A percentile compares a stretch with the other conserved stretches of the same genome.
phyloP scores from a whole-genome alignment of 768 basidiomycete genomes.

The Cystobasidium onofrii region DNA sequence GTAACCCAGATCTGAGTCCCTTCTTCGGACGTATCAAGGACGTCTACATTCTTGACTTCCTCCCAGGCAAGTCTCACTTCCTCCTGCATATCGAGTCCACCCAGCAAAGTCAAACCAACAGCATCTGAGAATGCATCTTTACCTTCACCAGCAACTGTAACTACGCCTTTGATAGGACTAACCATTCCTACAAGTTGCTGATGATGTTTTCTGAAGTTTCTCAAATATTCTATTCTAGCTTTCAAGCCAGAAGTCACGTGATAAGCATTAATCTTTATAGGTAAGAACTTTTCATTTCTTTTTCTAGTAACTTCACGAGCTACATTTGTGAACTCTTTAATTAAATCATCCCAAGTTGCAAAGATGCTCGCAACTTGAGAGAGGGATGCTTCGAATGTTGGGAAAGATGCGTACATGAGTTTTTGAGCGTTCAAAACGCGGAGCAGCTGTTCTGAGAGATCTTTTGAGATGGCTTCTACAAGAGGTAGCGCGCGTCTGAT shows the following conservation, averaged over 20 bases:
- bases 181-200: constrained; percentile 97
- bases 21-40: constrained; percentile 86
- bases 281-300: constrained; percentile 84
- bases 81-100: constrained; percentile 93
- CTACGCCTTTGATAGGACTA: constrained; percentile 75
- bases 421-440: constrained; percentile 84
- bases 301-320: constrained; percentile 86
- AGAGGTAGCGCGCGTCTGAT: constrained; percentile 91
- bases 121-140: constrained; percentile 50
- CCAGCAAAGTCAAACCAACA: constrained; percentile 57
- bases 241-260: constrained; percentile 69
- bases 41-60: constrained; percentile 91
- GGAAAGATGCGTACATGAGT: constrained; percentile 85
- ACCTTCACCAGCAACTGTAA: not conserved
- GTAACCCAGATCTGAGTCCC: constrained; percentile 97
- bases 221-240: constrained; percentile 73
- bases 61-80: constrained; percentile 95
- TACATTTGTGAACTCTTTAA: constrained; percentile 87
- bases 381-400: constrained; percentile 81
- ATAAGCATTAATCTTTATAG: constrained; percentile 84
- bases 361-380: constrained; percentile 67
- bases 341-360: constrained; percentile 69
- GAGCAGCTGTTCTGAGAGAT: constrained; percentile 90
- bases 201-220: constrained; percentile 92
- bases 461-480: constrained; percentile 93